These are phyloP conservation scores for Byssochlamys sp. DNA, from an alignment of 2,329 filamentous ascomycete genomes.

Conservation along the genomic window DNA sequence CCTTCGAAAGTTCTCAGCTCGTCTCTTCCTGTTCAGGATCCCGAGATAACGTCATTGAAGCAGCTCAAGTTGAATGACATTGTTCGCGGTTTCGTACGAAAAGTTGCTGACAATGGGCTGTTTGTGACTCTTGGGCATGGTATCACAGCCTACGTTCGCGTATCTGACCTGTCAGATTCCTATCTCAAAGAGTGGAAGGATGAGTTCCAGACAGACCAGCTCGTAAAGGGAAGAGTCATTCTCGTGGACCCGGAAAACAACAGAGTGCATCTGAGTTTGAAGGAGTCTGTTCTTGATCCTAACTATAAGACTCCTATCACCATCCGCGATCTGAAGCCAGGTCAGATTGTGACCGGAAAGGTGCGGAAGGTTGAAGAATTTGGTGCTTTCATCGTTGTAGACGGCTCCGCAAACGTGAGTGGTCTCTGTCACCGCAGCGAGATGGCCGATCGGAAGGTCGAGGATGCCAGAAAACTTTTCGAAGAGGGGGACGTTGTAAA, in stretches of 20 bases:
- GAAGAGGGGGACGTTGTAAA: constrained; percentile 88
- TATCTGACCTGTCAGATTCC: constrained; percentile 79
- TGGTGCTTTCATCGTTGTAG: constrained; percentile 84
- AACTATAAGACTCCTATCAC: constrained; percentile 65
- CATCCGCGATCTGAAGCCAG: constrained; percentile 66
- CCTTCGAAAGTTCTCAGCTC: constrained; percentile 86
- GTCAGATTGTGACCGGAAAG: constrained; percentile 77
- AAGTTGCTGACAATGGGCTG: constrained; percentile 77
- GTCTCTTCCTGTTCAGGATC: constrained; percentile 67
- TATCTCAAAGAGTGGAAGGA: constrained; percentile 95
- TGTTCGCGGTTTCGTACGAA: constrained; percentile 83
- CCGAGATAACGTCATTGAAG: constrained; percentile 61
- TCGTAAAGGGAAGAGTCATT: constrained; percentile 78
- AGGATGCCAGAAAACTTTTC: constrained; percentile 82
- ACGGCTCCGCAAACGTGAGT: constrained; percentile 78
- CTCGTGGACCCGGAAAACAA: constrained; percentile 58
- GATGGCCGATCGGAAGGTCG: constrained; percentile 73
- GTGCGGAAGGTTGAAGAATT: constrained; percentile 90
- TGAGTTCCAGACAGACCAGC: constrained; percentile 74
- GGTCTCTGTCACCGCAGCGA: constrained; percentile 87
- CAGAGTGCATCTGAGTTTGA: constrained; percentile 77
- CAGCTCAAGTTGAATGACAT: constrained; percentile 69
- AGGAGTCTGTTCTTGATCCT: constrained; percentile 70
- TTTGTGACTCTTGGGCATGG: constrained; percentile 76
- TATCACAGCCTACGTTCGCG: constrained; percentile 71